A percentile compares a stretch with the other conserved stretches of the same genome.
Evolutionary conservation across 1,284 basidiomycete species (phyloP).

Genomic region (Vanrija humicola): DNA sequence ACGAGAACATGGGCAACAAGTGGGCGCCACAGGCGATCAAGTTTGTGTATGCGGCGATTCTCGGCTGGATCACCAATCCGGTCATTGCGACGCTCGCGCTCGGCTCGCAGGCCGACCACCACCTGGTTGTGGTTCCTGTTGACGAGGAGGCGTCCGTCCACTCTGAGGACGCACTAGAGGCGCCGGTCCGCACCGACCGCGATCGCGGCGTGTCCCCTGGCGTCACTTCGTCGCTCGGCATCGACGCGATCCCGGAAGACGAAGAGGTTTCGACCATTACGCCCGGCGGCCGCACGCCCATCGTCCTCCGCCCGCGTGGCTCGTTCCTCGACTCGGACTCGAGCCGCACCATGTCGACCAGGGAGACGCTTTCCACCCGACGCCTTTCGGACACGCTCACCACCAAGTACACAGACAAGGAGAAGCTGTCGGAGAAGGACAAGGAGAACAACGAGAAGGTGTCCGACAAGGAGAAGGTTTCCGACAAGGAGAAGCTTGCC

Average conservation of each 20-base stretch:
- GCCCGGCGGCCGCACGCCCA: neutral
- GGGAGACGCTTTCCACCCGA: too few species aligned
- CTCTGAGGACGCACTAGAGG: neutral
- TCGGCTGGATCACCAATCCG: slow-evolving; percentile 49
- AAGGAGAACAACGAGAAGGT: too few species aligned
- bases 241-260: slow-evolving; percentile 21
- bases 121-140: slow-evolving; percentile 37
- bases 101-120: slow-evolving; percentile 47
- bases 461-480: too few species aligned
- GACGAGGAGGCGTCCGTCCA: slow-evolving; percentile 11
- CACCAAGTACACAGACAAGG: too few species aligned
- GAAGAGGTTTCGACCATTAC: slow-evolving; percentile 7
- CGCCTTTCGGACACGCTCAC: too few species aligned
- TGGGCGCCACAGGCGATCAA: slow-evolving; percentile 51
- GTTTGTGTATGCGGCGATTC: slow-evolving; percentile 42
- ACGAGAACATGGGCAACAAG: slow-evolving; percentile 36
- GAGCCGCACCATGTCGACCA: neutral
- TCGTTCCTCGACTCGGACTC: neutral
- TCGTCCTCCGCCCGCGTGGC: neutral
- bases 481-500: too few species aligned
- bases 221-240: neutral
- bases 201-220: neutral
- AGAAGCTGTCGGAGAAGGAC: too few species aligned
- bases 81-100: slow-evolving; percentile 47
- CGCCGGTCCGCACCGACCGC: neutral